phyloP scores from a whole-genome alignment of 306 rosid genomes.

The Arachis stenosperma region DNA sequence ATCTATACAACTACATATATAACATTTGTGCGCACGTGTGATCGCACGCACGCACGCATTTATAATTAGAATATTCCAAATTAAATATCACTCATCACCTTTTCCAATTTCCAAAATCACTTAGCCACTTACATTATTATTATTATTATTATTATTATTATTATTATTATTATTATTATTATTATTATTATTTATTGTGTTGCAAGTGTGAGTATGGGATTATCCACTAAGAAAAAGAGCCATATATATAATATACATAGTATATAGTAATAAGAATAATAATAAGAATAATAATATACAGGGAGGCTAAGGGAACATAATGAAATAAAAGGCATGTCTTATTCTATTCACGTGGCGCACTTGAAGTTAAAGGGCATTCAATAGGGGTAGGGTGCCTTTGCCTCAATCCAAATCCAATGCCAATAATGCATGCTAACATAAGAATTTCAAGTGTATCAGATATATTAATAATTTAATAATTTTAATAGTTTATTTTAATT shows the following conservation, averaged over 20 bases:
- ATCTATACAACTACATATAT: background rate
- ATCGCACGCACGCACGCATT: background rate
- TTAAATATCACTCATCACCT: too few relatives aligned
- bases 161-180: background rate
- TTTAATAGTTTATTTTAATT: background rate
- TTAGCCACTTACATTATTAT: background rate
- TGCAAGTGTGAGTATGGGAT: conserved; percentile 20
- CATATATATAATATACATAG: too few relatives aligned
- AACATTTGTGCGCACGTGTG: conserved; percentile 22
- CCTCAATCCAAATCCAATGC: conserved; percentile 17
- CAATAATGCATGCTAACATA: conserved; percentile 36
- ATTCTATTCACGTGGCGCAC: conserved; percentile 45
- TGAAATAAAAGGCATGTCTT: conserved; percentile 39
- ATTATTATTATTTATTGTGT: background rate
- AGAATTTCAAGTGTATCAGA: too few relatives aligned
- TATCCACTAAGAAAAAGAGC: conserved; percentile 30
- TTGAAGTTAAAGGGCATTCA: background rate
- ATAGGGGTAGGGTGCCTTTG: background rate
- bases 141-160: too few relatives aligned
- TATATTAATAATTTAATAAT: background rate
- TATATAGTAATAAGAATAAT: too few relatives aligned
- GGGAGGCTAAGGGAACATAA: conserved; percentile 7
- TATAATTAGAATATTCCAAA: conserved; percentile 1
- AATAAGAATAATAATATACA: too few relatives aligned
- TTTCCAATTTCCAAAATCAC: background rate